phyloP scores from a whole-genome alignment of 192 early-diverging fungal species.

The Thamnidium elegans region DNA sequence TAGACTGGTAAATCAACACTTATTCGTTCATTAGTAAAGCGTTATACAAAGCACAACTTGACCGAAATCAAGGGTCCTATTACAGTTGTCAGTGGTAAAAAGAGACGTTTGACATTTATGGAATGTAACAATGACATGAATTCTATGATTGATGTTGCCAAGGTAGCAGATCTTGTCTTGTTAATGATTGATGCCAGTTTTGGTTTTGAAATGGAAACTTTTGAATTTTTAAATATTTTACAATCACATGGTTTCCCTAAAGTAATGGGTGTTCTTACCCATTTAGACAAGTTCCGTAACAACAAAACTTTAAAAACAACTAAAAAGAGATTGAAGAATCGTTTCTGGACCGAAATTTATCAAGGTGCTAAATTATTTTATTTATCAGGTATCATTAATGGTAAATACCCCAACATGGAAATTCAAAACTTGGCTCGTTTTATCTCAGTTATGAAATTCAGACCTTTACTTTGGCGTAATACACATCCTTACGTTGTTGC shows the following conservation, averaged over 20 bases:
- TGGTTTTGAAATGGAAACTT: slow-evolving; percentile 99
- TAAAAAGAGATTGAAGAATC: slow-evolving; percentile 94
- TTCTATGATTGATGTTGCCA: slow-evolving; percentile 96
- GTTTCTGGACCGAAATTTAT: slow-evolving; percentile 99
- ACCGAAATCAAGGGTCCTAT: slow-evolving; percentile 92
- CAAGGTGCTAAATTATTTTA: slow-evolving; percentile 99
- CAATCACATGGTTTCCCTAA: slow-evolving; percentile 97
- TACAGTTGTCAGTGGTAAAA: slow-evolving; percentile 94
- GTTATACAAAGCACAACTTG: slow-evolving; percentile 92
- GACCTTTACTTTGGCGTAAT: slow-evolving; percentile 95
- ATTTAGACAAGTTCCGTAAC: slow-evolving; percentile 93
- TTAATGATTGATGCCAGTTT: slow-evolving; percentile 95
- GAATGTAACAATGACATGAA: slow-evolving; percentile 97
- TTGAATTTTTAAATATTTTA: slow-evolving; percentile 96
- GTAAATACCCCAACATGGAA: slow-evolving; percentile 90
- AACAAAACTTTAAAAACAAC: slow-evolving; percentile 84
- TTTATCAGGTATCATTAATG: slow-evolving; percentile 93
- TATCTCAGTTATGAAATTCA: slow-evolving; percentile 98
- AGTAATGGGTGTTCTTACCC: slow-evolving; percentile 97
- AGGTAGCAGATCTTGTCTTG: slow-evolving; percentile 94
- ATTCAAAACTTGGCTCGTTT: slow-evolving; percentile 93
- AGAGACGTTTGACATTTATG: slow-evolving; percentile 93
- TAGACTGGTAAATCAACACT: slow-evolving; percentile 96
- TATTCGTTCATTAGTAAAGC: slow-evolving; percentile 92
- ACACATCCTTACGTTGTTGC: slow-evolving; percentile 97